A percentile compares a stretch with the other conserved stretches of the same genome.
These are phyloP conservation scores for Candida easanensis DNA, from an alignment of 805 yeast species.

Conservation along the genomic window DNA sequence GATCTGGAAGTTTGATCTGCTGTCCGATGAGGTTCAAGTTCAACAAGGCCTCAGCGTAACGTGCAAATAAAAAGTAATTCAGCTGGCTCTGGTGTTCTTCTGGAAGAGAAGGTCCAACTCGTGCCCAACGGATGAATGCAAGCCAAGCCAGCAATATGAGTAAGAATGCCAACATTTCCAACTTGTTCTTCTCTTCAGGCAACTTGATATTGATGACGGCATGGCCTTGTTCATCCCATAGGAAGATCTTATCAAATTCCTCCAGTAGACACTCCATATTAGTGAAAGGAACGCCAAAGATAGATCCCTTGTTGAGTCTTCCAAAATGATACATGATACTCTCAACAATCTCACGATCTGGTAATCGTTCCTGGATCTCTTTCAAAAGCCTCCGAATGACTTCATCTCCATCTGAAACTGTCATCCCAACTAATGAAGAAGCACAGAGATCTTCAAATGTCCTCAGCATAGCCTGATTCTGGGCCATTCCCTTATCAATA, in stretches of 20 bases:
- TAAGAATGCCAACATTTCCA: constrained; percentile 5
- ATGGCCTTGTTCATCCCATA: background rate
- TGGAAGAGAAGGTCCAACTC: constrained; percentile 2
- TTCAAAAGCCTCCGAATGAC: constrained; percentile 1
- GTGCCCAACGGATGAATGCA: constrained; percentile 4
- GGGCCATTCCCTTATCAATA: constrained; percentile 4
- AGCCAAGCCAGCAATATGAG: constrained; percentile 10
- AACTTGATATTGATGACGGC: constrained; percentile 1
- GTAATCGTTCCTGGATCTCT: constrained; percentile 9
- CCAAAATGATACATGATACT: constrained; percentile 5
- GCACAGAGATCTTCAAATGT: constrained; percentile 6
- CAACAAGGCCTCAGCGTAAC: constrained; percentile 5
- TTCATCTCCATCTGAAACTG: constrained; percentile 4
- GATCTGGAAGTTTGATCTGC: constrained; percentile 1
- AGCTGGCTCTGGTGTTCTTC: background rate
- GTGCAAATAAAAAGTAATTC: constrained; percentile 8
- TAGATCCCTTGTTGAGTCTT: constrained; percentile 1
- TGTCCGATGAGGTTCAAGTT: constrained; percentile 4
- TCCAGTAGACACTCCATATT: background rate
- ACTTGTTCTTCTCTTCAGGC: constrained; percentile 4
- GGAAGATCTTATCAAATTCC: background rate
- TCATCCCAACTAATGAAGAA: background rate
- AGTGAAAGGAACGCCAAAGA: constrained; percentile 7
- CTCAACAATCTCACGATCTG: constrained; percentile 5
- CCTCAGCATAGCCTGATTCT: constrained; percentile 7